These are phyloP conservation scores for Aethionema arabicum DNA, from an alignment of 345 rosid species.

Conservation along the genomic window DNA sequence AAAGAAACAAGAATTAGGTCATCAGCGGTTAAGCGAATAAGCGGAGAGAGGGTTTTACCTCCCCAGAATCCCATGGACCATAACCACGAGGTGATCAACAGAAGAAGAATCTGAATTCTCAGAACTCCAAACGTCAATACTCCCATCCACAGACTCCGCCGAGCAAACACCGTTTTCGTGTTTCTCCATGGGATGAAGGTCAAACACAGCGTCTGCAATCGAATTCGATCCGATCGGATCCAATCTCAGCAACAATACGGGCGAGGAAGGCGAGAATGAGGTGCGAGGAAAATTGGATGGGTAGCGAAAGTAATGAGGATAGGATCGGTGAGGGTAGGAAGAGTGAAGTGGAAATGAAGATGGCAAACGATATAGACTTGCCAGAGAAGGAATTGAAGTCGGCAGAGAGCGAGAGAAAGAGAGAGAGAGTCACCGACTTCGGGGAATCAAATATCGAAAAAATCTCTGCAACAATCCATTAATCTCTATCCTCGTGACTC, in stretches of 20 bases:
- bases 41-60: constrained; percentile 43
- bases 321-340: constrained; percentile 1
- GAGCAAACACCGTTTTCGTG: constrained; percentile 58
- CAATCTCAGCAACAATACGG: not conserved
- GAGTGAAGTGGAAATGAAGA: constrained; percentile 10
- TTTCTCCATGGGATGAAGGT: constrained; percentile 26
- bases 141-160: constrained; percentile 60
- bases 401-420: not conserved
- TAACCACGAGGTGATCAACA: constrained; percentile 91
- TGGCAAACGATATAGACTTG: constrained; percentile 1
- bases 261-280: no score
- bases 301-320: not conserved
- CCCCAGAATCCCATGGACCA: constrained; percentile 98
- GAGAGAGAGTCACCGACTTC: constrained; percentile 16
- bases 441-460: not conserved
- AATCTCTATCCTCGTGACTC: no score
- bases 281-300: not conserved
- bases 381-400: constrained; percentile 4
- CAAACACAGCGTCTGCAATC: not conserved
- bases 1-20: no score
- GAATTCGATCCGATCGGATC: constrained; percentile 21
- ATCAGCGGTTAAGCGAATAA: not conserved
- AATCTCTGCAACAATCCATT: no score
- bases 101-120: constrained; percentile 54
- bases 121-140: constrained; percentile 76